These are phyloP conservation scores for Aspergillus sp. DNA, from an alignment of 2,329 filamentous ascomycete genomes.

Conservation along the genomic window DNA sequence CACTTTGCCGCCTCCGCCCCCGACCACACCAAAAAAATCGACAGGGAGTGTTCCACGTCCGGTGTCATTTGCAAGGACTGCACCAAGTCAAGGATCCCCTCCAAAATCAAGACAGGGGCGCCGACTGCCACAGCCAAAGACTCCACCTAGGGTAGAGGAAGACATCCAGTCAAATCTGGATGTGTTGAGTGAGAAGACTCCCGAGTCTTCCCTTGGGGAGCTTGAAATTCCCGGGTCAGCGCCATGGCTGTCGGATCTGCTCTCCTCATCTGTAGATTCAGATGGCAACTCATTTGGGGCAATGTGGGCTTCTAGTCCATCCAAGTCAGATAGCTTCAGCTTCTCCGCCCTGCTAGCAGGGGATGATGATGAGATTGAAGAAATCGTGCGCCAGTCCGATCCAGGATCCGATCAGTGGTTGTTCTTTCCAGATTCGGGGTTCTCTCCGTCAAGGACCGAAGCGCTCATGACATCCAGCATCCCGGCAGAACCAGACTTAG, in stretches of 20 bases:
- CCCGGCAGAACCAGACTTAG: constrained; percentile 43
- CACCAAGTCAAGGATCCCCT: neutral
- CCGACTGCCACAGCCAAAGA: constrained; percentile 4
- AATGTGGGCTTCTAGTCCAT: constrained; percentile 4
- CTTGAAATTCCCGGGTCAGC: constrained; percentile 8
- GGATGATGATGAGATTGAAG: constrained; percentile 48
- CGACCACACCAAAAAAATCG: neutral
- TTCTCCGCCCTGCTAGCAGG: constrained; percentile 29
- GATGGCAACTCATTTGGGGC: constrained; percentile 4
- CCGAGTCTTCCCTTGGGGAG: constrained; percentile 7
- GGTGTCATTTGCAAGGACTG: neutral
- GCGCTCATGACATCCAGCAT: constrained; percentile 25
- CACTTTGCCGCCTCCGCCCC: neutral
- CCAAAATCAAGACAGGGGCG: neutral
- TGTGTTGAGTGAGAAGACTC: constrained; percentile 8
- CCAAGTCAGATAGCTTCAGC: constrained; percentile 14
- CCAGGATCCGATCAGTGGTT: constrained; percentile 29
- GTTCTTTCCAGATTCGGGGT: constrained; percentile 29
- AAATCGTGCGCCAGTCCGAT: constrained; percentile 43
- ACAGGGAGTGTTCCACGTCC: neutral
- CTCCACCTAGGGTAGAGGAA: constrained; percentile 6
- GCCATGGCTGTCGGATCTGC: constrained; percentile 13
- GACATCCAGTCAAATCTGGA: constrained; percentile 5
- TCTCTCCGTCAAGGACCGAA: constrained; percentile 26
- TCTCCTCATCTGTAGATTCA: constrained; percentile 4